Evolutionary conservation across 2,329 filamentous ascomycete species (phyloP), one percentile per base, ranked within the genome.

Genomic region (Colletotrichum musae): DNA sequence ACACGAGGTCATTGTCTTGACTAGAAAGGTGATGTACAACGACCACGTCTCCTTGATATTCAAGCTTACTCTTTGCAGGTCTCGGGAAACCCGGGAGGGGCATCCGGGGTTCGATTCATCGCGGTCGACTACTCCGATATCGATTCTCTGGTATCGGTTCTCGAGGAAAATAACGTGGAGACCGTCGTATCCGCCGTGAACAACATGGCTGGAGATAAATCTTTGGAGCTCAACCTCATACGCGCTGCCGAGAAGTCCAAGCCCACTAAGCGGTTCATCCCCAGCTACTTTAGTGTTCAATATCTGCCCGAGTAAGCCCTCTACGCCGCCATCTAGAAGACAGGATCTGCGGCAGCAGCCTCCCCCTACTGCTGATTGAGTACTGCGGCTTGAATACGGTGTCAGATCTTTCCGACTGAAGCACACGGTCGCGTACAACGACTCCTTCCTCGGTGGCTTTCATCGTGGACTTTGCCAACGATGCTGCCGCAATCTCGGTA

Each of bases 401-500:
- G 45, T 9, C 32, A 58, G 6, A 43, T 10, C 16, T 58, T 58
- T 9, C 36, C 47, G 1, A 45, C 45, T 85, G 2, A 74, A 83
- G 53, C 81, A 75, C 58, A 84, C 82, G 0, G 70, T 74, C 12
- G 69, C 84, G 6, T 73, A 76, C 28, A 81, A 77, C 16, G 83
- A 83, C 3, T 82, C 80, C 64, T 84, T 86, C 70, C 76, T 84
- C 72, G 83, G 77, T 78, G 53, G 75, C 80, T 0, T 80, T 85
- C 13, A 79, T 82, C 4, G 70, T 87, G 21, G 83, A 87, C 73
- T 78, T 86, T 9, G 63, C 73, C 4, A 78, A 79, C 61, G 81
- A 83, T 13, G 75, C 74, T 3, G 86, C 86, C 0, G 84, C 80
- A 6, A 82, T 87, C n/a, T 85, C 87, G 0, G 85, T 84, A 0